Percentiles rank a stretch among this genome's conserved stretches.
These are phyloP conservation scores for Neurospora pannonica DNA, from an alignment of 495 filamentous ascomycete species.

Conservation along the genomic window DNA sequence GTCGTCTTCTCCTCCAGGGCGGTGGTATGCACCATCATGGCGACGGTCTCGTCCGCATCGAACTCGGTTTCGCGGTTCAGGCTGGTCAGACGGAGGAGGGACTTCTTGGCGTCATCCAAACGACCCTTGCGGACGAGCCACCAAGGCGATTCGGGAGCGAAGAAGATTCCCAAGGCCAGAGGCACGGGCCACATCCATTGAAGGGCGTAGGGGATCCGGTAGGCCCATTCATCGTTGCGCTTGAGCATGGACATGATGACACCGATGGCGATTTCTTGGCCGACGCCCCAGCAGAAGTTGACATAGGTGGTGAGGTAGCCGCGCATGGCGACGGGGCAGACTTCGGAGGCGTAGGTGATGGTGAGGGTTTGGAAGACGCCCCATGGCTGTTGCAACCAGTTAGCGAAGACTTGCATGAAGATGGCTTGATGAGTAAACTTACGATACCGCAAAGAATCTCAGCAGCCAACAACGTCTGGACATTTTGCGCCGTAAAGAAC, in stretches of 20 bases:
- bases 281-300: slow-evolving; percentile 75
- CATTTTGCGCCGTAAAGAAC: slow-evolving; percentile 66
- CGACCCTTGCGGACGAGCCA: slow-evolving; percentile 69
- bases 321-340: slow-evolving; percentile 62
- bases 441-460: slow-evolving; percentile 68
- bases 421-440: background rate
- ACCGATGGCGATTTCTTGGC: slow-evolving; percentile 65
- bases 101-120: slow-evolving; percentile 56
- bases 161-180: slow-evolving; percentile 57
- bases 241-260: slow-evolving; percentile 59
- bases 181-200: slow-evolving; percentile 86
- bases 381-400: slow-evolving; percentile 38
- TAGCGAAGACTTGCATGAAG: too few species aligned
- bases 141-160: slow-evolving; percentile 74
- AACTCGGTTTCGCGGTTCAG: slow-evolving; percentile 48
- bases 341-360: slow-evolving; percentile 74
- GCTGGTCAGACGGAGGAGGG: slow-evolving; percentile 59
- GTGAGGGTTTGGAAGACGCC: slow-evolving; percentile 73
- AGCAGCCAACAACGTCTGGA: slow-evolving; percentile 57
- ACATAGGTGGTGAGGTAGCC: slow-evolving; percentile 72
- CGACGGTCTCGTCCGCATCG: slow-evolving; percentile 63
- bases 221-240: slow-evolving; percentile 47
- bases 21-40: slow-evolving; percentile 80
- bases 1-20: slow-evolving; percentile 65
- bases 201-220: slow-evolving; percentile 57